Base-by-base conservation (phyloP, 805 yeast species). In the Yarrowia sp. region DNA sequence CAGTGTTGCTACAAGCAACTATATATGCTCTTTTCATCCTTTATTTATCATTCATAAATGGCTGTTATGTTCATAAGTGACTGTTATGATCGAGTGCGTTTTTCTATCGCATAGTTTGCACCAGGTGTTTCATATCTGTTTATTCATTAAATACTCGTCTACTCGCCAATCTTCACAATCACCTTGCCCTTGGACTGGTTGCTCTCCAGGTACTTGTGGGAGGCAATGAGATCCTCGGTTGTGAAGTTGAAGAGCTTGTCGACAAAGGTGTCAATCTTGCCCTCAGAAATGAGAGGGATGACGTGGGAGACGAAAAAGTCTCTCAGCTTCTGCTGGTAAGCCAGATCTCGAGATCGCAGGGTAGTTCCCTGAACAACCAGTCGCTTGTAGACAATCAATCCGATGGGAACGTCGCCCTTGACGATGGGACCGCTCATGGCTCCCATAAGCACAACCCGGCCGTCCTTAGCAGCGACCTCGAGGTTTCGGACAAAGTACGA, bases 181-280 rank as follows among this genome's bases (percentile, higher is more conserved):
- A 72, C 65, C 64, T 72, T 72, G 32, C 75, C 75, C 65, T 53
- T 66, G 38, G 69, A 64, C 47, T 38, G 22, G 62, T 71, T 70
- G 47, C 68, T 62, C 58, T 69, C 75, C 67, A 72, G 62, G 27
- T 68, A 65, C 56, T 63, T 42, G 64, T 68, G 73, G 6, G 76
- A 74, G 8, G 66, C 65, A 7, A 38, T 62, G 7, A 72, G 58
- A 21, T 73, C 66, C 2, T 61, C 49, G 1, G 58, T 51, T 16
- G 58, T 33, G 62, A 68, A 63, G 9, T 61, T 31, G 32, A 69
- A 70, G 18, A 60, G 66, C 21, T 47, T 62, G 18, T 71, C 73
- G 4, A 71, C 62, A 19, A 56, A 62, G 8, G 63, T 62, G n/a
- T 62, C 63, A 7, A 75, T 63, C 51, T 69, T 66, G 13, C 70